Base-by-base conservation (phyloP, 1,284 basidiomycete genomes). In the Austropuccinia psidii region DNA sequence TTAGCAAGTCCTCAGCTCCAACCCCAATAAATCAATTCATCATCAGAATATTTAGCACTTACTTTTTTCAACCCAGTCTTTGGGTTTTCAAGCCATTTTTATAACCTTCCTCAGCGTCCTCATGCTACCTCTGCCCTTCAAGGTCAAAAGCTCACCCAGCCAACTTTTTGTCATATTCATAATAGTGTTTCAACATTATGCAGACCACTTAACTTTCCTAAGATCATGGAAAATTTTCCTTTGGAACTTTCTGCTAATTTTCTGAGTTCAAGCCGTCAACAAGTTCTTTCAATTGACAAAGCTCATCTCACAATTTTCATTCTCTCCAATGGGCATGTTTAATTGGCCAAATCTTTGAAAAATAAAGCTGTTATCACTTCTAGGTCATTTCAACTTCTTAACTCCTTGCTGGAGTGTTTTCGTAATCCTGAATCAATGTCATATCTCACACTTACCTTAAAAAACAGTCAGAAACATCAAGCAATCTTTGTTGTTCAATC, bases 251-350 rank as follows among this genome's bases (percentile, higher is more conserved):
- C 41, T 13, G n/a, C n/a, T n/a, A n/a, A n/a, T n/a, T n/a, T n/a
- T n/a, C n/a, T n/a, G n/a, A 49, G 55, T 39, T n/a, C n/a, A n/a
- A 47, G 55, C 15, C 35, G n/a, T 35, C 8, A 27, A 24, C 64
- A 67, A 29, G 21, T 54, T 13, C 27, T 41, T 35, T n/a, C n/a
- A n/a, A n/a, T n/a, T n/a, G 41, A 45, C 35, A 13, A 54, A 4
- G 7, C 49, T 52, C 64, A 50, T 7, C 8, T 67, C 29, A 52
- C 37, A 17, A 2, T 67, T 21, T 29, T 67, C 15, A 9, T 67
- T 21, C 33, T 67, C 11, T 67, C 64, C n/a, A 54, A 67, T 17
- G 64, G 64, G 31, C 35, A 54, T 17, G n/a, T 67, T 27, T 37
- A 54, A 37, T 15, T 55, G 24, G 50, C 64, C 33, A 33, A 29